Evolutionary conservation across 768 basidiomycete genomes (phyloP).

Genomic region (Amanita thiersii): DNA sequence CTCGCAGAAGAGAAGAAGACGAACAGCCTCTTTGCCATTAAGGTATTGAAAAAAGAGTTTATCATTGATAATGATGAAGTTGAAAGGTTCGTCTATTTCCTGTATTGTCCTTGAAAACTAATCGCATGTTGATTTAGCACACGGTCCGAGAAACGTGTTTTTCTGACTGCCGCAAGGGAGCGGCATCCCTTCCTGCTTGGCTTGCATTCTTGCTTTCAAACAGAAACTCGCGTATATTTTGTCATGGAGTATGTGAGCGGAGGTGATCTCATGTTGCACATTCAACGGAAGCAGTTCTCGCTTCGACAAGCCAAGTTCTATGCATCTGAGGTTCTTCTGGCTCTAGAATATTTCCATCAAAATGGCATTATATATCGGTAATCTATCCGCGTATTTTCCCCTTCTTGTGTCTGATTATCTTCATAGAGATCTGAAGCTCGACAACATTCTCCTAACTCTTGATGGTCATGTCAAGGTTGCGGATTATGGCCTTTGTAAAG

Average conservation of each 20-base stretch:
- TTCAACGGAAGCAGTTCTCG: conserved; percentile 98
- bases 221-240: conserved; percentile 97
- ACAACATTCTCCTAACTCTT: conserved; percentile 93
- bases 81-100: conserved; percentile 62
- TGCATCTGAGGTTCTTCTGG: conserved; percentile 91
- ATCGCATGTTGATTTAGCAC: conserved; percentile 48
- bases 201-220: conserved; percentile 98
- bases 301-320: conserved; percentile 99
- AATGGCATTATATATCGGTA: conserved; percentile 99
- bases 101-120: neutral
- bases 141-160: conserved; percentile 98
- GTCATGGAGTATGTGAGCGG: conserved; percentile 99
- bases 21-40: conserved; percentile 91
- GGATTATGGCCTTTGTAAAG: conserved; percentile 98
- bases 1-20: conserved; percentile 96
- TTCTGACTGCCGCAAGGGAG: conserved; percentile 92
- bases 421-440: conserved; percentile 87
- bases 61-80: conserved; percentile 99
- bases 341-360: conserved; percentile 95
- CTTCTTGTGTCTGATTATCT: conserved; percentile 2
- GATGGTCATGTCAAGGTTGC: conserved; percentile 99
- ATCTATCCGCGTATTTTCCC: conserved; percentile 16
- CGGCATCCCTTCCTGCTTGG: conserved; percentile 96
- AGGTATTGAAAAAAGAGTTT: conserved; percentile 99
- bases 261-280: conserved; percentile 98